Evolutionary conservation across 495 filamentous ascomycete genomes (phyloP).

Genomic region (Ascodesmis nigricans): DNA sequence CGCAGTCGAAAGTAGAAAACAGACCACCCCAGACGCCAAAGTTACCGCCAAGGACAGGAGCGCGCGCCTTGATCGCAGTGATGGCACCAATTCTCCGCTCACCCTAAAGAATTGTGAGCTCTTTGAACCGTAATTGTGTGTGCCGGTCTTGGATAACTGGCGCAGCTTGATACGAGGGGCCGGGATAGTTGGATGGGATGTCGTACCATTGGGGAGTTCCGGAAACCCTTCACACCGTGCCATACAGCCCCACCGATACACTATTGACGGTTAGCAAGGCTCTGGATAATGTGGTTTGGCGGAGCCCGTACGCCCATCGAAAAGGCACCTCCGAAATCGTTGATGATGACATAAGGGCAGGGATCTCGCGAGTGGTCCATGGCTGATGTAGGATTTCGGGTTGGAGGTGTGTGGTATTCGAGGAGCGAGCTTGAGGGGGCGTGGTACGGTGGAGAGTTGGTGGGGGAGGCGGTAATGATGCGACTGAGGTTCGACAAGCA

Average conservation of each 20-base stretch:
- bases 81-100: constrained; percentile 88
- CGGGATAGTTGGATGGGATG: background rate
- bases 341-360: constrained; percentile 88
- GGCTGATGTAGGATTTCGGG: too few relatives aligned
- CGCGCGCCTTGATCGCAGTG: constrained; percentile 91
- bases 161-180: too few relatives aligned
- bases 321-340: constrained; percentile 93
- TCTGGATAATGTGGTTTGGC: constrained; percentile 1
- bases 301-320: constrained; percentile 66
- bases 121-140: too few relatives aligned
- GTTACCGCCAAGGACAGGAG: constrained; percentile 88
- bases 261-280: constrained; percentile 22
- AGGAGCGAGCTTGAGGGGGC: too few relatives aligned
- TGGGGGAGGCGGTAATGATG: too few relatives aligned
- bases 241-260: constrained; percentile 85
- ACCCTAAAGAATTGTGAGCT: constrained; percentile 35
- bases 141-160: too few relatives aligned
- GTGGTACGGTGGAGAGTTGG: too few relatives aligned
- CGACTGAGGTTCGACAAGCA: too few relatives aligned
- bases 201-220: constrained; percentile 38
- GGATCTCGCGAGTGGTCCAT: constrained; percentile 77
- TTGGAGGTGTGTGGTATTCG: too few relatives aligned
- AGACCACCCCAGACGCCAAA: constrained; percentile 94
- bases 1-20: constrained; percentile 88
- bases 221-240: constrained; percentile 94